Conservation (phyloP, 176 grass and related monocot genomes). For the Rhynchospora tenuis region DNA sequence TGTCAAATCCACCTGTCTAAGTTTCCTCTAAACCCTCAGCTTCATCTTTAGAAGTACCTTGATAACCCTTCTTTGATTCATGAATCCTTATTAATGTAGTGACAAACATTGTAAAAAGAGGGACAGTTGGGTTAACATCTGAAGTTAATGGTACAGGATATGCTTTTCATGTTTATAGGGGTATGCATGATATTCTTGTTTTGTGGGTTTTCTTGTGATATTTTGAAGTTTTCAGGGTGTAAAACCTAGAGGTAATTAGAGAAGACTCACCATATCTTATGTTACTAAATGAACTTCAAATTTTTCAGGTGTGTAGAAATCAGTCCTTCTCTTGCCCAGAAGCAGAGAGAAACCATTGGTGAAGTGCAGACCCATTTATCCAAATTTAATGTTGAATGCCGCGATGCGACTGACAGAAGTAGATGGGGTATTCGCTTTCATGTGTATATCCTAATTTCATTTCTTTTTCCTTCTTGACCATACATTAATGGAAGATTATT, state of each 20-base stretch:
- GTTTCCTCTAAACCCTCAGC: neutral
- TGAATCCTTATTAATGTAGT: neutral
- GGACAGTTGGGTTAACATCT: neutral
- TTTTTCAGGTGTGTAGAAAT: constrained; percentile 92
- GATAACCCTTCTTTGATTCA: neutral
- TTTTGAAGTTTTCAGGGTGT: neutral
- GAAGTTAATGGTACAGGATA: neutral
- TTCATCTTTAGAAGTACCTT: neutral
- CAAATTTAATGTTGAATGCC: constrained; percentile 67
- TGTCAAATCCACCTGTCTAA: neutral
- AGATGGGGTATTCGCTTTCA: constrained; percentile 75
- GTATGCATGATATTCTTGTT: neutral
- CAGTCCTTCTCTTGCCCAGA: constrained; percentile 91
- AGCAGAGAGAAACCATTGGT: constrained; percentile 75
- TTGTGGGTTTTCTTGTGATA: neutral
- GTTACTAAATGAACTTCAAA: neutral
- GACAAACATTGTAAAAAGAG: neutral
- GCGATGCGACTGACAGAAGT: constrained; percentile 75
- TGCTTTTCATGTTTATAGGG: neutral
- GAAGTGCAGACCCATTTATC: constrained; percentile 89
- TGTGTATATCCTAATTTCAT: neutral
- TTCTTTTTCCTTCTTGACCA: neutral
- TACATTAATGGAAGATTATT: constrained; percentile 1
- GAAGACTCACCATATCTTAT: neutral
- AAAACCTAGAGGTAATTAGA: neutral